Evolutionary conservation across 2,329 filamentous ascomycete species (phyloP).

Genomic region (Microcera coccophila): DNA sequence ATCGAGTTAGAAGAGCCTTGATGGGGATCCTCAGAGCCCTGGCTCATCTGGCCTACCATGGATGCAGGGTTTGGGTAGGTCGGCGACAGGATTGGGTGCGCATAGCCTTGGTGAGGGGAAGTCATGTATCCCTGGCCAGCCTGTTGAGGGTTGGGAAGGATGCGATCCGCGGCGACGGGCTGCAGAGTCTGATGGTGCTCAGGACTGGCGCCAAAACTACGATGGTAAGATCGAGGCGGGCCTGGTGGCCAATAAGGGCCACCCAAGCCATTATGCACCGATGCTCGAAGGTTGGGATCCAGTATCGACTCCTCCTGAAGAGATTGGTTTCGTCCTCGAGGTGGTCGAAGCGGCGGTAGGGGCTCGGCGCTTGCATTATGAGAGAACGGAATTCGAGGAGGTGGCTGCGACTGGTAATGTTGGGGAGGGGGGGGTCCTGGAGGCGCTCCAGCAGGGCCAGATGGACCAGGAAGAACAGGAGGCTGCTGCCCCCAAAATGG

Average conservation of each 20-base stretch:
- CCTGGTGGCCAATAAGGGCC: conserved; percentile 31
- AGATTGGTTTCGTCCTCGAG: conserved; percentile 33
- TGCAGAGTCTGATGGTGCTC: conserved; percentile 24
- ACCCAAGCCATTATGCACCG: conserved; percentile 21
- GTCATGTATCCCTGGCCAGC: conserved; percentile 31
- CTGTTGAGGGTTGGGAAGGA: conserved; percentile 34
- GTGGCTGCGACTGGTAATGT: conserved; percentile 26
- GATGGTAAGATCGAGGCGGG: conserved; percentile 30
- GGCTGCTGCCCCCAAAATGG: conserved; percentile 35
- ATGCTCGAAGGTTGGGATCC: conserved; percentile 31
- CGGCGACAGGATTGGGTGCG: conserved; percentile 34
- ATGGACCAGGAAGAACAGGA: conserved; percentile 21
- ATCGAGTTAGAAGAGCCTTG: conserved; percentile 29
- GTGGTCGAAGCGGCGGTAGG: conserved; percentile 38
- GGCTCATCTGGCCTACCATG: conserved; percentile 29
- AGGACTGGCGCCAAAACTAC: conserved; percentile 29
- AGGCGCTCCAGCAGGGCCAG: conserved; percentile 12
- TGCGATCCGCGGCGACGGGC: conserved; percentile 30
- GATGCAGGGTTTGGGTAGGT: conserved; percentile 33
- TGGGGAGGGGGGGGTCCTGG: conserved; percentile 21
- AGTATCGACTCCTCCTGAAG: conserved; percentile 32
- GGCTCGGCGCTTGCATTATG: conserved; percentile 35
- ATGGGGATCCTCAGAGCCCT: conserved; percentile 35
- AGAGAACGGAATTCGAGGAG: conserved; percentile 35
- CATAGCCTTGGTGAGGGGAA: conserved; percentile 32